Percentiles rank a stretch among this genome's conserved stretches.
These are phyloP conservation scores for Apiospora rasikravindrae DNA, from an alignment of 2,329 filamentous ascomycete genomes.

Conservation along the genomic window DNA sequence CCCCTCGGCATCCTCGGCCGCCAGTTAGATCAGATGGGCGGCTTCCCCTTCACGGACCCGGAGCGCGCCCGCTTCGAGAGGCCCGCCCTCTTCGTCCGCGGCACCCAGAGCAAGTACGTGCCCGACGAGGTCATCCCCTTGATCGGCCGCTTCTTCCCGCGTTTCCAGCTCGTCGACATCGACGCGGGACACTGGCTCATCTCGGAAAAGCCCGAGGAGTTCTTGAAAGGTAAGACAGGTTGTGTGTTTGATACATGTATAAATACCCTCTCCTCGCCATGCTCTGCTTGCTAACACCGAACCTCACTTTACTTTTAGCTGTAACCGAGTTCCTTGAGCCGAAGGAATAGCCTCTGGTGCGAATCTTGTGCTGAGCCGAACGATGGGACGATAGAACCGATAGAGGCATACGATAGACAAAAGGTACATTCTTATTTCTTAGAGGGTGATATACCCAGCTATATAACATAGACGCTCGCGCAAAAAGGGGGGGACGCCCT, in stretches of 20 bases:
- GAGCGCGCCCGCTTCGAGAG: slow-evolving; percentile 72
- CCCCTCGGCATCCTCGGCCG: slow-evolving; percentile 74
- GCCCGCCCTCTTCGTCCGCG: slow-evolving; percentile 80
- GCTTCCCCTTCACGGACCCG: slow-evolving; percentile 85
- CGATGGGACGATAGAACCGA: slow-evolving; percentile 29
- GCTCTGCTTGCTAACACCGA: background rate
- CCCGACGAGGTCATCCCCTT: slow-evolving; percentile 80
- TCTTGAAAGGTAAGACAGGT: slow-evolving; percentile 68
- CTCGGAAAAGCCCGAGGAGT: slow-evolving; percentile 83
- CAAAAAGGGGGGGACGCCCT: slow-evolving; percentile 17
- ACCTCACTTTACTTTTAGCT: slow-evolving; percentile 46
- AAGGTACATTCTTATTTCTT: background rate
- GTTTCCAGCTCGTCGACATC: slow-evolving; percentile 74
- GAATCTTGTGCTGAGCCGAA: background rate
- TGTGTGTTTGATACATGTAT: background rate
- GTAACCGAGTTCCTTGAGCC: slow-evolving; percentile 67
- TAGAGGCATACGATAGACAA: slow-evolving; percentile 34
- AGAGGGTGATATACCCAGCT: slow-evolving; percentile 22
- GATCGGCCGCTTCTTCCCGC: slow-evolving; percentile 82
- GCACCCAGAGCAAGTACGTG: slow-evolving; percentile 78
- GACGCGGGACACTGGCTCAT: slow-evolving; percentile 88
- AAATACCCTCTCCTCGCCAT: background rate
- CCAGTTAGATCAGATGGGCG: slow-evolving; percentile 76
- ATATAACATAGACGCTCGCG: slow-evolving; percentile 24
- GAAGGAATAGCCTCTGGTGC: slow-evolving; percentile 46